Base-by-base conservation (phyloP, 2,329 filamentous ascomycete genomes). In the Blastomyces parvus region DNA sequence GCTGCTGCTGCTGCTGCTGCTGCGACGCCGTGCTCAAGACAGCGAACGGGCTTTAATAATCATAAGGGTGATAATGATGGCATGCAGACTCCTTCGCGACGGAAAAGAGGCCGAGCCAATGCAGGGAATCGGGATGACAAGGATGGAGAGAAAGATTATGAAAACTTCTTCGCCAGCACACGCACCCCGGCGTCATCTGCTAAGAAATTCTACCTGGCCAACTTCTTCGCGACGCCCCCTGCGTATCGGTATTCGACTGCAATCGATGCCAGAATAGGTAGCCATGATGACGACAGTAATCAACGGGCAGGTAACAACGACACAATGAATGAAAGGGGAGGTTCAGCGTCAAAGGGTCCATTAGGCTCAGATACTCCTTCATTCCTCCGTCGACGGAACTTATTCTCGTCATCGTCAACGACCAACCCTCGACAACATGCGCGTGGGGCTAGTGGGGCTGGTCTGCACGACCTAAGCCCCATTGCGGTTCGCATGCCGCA, bases 221-320 rank as follows among this genome's bases (percentile, higher is more conserved):
- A 76, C 57, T 73, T 80, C 44, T 80, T 80, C 63, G 77, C 77
- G 14, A 80, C 78, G 0, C 78, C 78, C 0, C 79, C 76, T 3
- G 77, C 77, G 0, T 70, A 75, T 67, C 74, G 77, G 50, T 80
- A 77, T 66, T 72, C 75, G 1, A 69, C 73, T 4, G 75, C 76
- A 67, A 74, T 78, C 7, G 73, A 76, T 40, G 68, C 71, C 14
- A 70, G 73, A 42, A 68, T 74, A 46, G 58, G 71, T 40, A 53
- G 62, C 25, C 19, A 2, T 55, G 44, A 33, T 19, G 61, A 61
- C 17, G 64, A 62, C 27, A 66, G 58, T 64, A 0, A 59, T 60
- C 3, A 44, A 61, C 5, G 64, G 59, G 11, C 14, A 7, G 22
- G 30, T 19, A 52, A 27, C 50, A n/a, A 38, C n/a, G 22, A 44